A percentile compares a stretch with the other conserved stretches of the same genome.
Conservation (phyloP, 108 stramenopile genomes). For the Seminavis robusta region DNA sequence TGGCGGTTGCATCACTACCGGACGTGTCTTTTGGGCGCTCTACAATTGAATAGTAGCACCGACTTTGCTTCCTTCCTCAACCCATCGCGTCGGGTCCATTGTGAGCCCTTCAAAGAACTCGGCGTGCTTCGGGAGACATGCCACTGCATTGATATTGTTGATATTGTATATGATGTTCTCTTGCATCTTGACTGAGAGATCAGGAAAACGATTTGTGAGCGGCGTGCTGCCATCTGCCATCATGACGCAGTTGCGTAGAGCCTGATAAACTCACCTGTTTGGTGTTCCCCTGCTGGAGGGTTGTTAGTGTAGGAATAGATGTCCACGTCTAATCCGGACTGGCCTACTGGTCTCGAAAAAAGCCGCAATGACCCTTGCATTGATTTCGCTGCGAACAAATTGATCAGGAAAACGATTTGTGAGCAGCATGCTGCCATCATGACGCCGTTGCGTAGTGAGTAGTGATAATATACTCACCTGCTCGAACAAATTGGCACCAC, state of each 20-base stretch:
- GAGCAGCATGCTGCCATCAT: too few species aligned
- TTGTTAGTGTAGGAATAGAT: conserved; percentile 23
- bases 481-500: conserved; percentile 28
- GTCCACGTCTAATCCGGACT: conserved; percentile 30
- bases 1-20: too few species aligned
- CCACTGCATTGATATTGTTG: conserved; percentile 14
- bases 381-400: conserved; percentile 11
- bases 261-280: too few species aligned
- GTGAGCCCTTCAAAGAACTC: conserved; percentile 21
- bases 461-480: too few species aligned
- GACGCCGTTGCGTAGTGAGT: too few species aligned
- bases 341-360: conserved; percentile 13
- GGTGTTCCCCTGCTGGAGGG: too few species aligned
- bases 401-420: too few species aligned
- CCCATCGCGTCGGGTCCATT: conserved; percentile 22
- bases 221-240: too few species aligned
- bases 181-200: conserved; percentile 9
- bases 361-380: too few species aligned
- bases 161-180: conserved; percentile 8
- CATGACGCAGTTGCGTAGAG: too few species aligned
- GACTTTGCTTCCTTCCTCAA: conserved; percentile 14
- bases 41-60: conserved; percentile 8
- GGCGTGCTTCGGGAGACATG: conserved; percentile 23
- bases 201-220: conserved; percentile 5
- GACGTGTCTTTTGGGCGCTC: not conserved